Conservation (phyloP, 306 rosid genomes). For the Glycine latifolia region DNA sequence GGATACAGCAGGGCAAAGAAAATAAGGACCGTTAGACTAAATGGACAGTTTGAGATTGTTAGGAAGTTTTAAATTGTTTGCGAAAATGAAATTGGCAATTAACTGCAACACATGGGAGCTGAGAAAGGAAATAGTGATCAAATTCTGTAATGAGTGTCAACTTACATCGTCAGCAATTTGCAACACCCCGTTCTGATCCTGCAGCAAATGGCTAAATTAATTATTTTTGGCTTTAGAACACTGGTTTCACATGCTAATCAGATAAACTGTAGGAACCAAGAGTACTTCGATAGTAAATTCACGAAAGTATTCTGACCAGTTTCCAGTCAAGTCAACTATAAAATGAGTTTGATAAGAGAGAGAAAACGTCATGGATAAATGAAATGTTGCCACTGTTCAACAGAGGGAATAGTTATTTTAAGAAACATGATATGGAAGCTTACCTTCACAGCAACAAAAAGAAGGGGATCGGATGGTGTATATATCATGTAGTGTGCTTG, state of each 20-base stretch:
- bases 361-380: slow-evolving; percentile 4
- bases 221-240: slow-evolving; percentile 30
- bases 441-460: slow-evolving; percentile 59
- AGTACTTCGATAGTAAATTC: slow-evolving; percentile 23
- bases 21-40: slow-evolving; percentile 6
- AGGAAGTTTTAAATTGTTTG: neutral
- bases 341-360: neutral
- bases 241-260: slow-evolving; percentile 11
- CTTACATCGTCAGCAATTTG: slow-evolving; percentile 97
- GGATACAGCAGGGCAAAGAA: neutral
- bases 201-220: slow-evolving; percentile 51
- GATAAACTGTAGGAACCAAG: neutral
- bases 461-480: slow-evolving; percentile 92
- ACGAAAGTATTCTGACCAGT: neutral
- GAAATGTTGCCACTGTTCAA: slow-evolving; percentile 16
- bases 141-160: slow-evolving; percentile 20
- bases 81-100: neutral
- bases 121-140: neutral
- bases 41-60: slow-evolving; percentile 14
- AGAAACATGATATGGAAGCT: slow-evolving; percentile 38
- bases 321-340: too few species aligned
- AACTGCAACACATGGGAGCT: neutral
- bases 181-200: slow-evolving; percentile 73
- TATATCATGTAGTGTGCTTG: slow-evolving; percentile 88
- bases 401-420: slow-evolving; percentile 24